Evolutionary conservation across 2,329 filamentous ascomycete species (phyloP), one percentile per base, ranked within the genome.

Genomic region (Pseudocercospora pini-densiflorae): DNA sequence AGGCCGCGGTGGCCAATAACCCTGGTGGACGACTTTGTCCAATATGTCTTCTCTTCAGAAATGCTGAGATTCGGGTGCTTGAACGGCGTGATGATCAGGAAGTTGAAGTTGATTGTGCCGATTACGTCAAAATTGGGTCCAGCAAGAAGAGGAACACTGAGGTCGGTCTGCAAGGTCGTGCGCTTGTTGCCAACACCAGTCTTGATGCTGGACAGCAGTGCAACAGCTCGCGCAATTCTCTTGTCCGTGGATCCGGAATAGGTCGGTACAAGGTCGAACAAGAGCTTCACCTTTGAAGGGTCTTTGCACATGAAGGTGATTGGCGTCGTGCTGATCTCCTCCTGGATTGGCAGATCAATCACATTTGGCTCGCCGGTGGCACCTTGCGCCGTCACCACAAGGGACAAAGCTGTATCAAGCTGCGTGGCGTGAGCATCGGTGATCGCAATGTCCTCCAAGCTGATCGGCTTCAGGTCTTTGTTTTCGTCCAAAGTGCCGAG

Each of bases 51-150:
- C 65, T 93, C 87, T 40, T 93, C 92, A 0, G 91, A 95, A 70
- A 98, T 89, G 64, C 92, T 91, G 90, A 99, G 95, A 67, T 96
- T 96, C 6, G 93, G 92, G 77, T 98, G 95, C 19, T 89, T 87
- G 80, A 99, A 99, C 0, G 95, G 94, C 0, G 93, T 98, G 73
- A 99, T 93, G 75, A 98, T 88, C 33, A 97, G 82, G 77, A 98
- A 98, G 79, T 97, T 97, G 84, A 99, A 99, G 74, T 97, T 97
- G 71, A 99, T 92, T 0, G 90, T 89, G 16, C 95, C 96, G 71
- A 99, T 97, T 9, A 98, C 90, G 67, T 98, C 94, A 36, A 98
- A 82, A 12, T 87, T 90, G 66, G 87, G 92, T 40, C 90, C 89
- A 33, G 92, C 92, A 75, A 98, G 86, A 68, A 99, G 95, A 0